A percentile compares a stretch with the other conserved stretches of the same genome.
Evolutionary conservation across 495 filamentous ascomycete species (phyloP).

Genomic region (Hypoxylon cercidicola): DNA sequence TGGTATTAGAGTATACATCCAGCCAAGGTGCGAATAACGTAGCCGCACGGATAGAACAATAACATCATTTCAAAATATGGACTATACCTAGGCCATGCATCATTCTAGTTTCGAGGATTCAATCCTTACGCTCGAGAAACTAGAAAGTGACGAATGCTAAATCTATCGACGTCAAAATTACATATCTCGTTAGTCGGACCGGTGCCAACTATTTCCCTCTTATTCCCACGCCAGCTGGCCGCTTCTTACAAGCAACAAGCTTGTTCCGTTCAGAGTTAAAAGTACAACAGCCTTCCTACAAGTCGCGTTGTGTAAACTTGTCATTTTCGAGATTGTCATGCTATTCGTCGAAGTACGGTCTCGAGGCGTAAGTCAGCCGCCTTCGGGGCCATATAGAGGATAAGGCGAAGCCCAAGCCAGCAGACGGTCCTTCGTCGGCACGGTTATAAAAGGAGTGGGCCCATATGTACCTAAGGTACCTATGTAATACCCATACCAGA

Average conservation of each 20-base stretch:
- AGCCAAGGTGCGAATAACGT: too few species aligned
- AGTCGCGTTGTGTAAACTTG: slow-evolving; percentile 16
- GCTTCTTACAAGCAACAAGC: neutral
- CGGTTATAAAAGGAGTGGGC: too few species aligned
- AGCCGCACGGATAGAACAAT: too few species aligned
- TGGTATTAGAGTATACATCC: too few species aligned
- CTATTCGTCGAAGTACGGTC: slow-evolving; percentile 19
- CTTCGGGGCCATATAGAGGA: slow-evolving; percentile 7
- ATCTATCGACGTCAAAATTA: neutral
- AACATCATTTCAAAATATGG: too few species aligned
- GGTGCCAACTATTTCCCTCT: neutral
- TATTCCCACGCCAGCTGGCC: neutral
- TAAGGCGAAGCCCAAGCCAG: slow-evolving; percentile 25
- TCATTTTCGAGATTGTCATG: slow-evolving; percentile 20
- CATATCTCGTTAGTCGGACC: neutral
- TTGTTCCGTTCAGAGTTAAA: slow-evolving; percentile 10
- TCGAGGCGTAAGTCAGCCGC: slow-evolving; percentile 8
- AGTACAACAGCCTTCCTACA: neutral
- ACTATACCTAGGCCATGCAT: too few species aligned
- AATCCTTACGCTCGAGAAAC: too few species aligned
- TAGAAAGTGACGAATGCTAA: neutral
- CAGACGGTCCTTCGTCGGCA: neutral
- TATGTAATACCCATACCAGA: neutral
- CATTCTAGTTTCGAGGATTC: too few species aligned
- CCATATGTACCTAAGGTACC: too few species aligned